These are phyloP conservation scores for Penicillium goetzii DNA, from an alignment of 495 filamentous ascomycete genomes.

Conservation along the genomic window DNA sequence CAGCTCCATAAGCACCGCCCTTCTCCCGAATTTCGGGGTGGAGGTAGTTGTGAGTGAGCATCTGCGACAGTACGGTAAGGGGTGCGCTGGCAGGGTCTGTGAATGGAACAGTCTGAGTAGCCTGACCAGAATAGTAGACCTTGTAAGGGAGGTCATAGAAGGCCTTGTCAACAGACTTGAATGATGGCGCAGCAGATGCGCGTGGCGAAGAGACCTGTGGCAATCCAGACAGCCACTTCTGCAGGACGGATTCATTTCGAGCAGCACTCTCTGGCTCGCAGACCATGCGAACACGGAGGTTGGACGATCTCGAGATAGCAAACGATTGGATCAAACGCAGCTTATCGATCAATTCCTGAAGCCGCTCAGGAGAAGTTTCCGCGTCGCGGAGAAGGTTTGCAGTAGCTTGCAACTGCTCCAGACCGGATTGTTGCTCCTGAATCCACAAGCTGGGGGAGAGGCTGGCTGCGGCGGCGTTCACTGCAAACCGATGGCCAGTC, in stretches of 20 bases:
- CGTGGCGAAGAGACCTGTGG: constrained; percentile 47
- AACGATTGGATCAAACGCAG: constrained; percentile 84
- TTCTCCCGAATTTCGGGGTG: constrained; percentile 99
- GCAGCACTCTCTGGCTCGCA: constrained; percentile 72
- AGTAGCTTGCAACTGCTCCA: constrained; percentile 88
- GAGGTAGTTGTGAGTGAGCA: constrained; percentile 95
- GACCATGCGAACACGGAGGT: constrained; percentile 79
- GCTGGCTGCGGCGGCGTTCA: constrained; percentile 77
- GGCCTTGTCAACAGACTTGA: constrained; percentile 59
- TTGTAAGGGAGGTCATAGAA: constrained; percentile 97
- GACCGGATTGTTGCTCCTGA: constrained; percentile 78
- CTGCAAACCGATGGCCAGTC: constrained; percentile 83
- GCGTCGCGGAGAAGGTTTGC: constrained; percentile 63
- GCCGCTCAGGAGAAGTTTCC: constrained; percentile 57
- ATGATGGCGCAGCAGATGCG: constrained; percentile 35
- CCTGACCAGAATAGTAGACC: constrained; percentile 87
- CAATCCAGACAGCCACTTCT: constrained; percentile 68
- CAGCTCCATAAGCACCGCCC: constrained; percentile 93
- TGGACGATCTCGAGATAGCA: constrained; percentile 60
- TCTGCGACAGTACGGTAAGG: constrained; percentile 84
- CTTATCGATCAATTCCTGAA: constrained; percentile 78
- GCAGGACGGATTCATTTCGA: constrained; percentile 72
- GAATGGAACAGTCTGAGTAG: constrained; percentile 85
- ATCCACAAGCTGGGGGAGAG: constrained; percentile 70
- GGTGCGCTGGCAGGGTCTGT: constrained; percentile 71